Percentiles rank a stretch among this genome's conserved stretches.
phyloP scores from a whole-genome alignment of 495 filamentous ascomycete species.

The Tricharina praecox region DNA sequence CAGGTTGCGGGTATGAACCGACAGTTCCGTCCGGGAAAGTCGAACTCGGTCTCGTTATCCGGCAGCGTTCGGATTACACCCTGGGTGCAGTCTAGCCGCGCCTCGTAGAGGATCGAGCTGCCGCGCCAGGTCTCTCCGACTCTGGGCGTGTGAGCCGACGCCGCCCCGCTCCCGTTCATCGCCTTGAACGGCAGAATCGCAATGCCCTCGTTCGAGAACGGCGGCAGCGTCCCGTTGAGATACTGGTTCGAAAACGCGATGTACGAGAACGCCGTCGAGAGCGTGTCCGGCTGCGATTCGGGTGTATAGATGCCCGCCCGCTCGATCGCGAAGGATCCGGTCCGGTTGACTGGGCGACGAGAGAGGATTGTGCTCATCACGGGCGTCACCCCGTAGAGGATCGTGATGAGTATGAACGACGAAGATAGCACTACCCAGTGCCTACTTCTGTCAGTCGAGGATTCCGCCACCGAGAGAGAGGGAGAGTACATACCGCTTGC shows the following conservation, averaged over 20 bases:
- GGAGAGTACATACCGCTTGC: background rate
- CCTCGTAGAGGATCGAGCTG: conserved; percentile 3
- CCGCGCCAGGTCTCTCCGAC: conserved; percentile 1
- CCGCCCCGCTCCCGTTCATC: no score
- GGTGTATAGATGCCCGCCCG: background rate
- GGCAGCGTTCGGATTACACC: no score
- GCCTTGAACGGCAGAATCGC: conserved; percentile 1
- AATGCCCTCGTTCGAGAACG: conserved; percentile 1
- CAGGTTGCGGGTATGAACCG: no score
- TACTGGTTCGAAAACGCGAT: background rate
- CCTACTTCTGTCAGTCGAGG: no score
- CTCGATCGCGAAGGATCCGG: background rate
- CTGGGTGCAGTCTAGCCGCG: background rate
- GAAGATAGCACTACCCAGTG: conserved; percentile 9
- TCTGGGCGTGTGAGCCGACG: no score
- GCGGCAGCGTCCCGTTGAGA: background rate
- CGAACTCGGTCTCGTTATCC: no score
- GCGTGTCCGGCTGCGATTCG: background rate
- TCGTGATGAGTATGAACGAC: background rate
- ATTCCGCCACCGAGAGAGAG: no score
- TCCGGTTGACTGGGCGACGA: background rate
- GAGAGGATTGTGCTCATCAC: conserved; percentile 3
- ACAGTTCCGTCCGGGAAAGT: no score
- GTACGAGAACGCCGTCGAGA: background rate
- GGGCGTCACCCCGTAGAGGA: conserved; percentile 2